phyloP scores from a whole-genome alignment of 2,329 filamentous ascomycete genomes.

The Calonectria montana region DNA sequence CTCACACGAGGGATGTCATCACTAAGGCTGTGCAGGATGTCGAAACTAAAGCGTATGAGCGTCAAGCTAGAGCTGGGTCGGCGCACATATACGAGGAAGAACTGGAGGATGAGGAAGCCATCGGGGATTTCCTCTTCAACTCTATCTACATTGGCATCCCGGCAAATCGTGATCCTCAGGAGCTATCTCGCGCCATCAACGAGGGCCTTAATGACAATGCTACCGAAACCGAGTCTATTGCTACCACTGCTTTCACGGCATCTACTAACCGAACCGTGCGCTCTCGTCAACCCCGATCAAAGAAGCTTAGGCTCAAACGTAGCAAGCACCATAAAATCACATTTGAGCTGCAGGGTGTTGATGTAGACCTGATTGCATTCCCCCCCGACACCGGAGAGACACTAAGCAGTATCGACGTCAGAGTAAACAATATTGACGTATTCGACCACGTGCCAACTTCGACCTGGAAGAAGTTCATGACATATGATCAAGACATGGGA shows the following conservation, averaged over 20 bases:
- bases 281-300: conserved; percentile 58
- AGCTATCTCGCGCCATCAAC: conserved; percentile 87
- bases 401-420: conserved; percentile 86
- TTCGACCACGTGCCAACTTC: conserved; percentile 96
- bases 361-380: conserved; percentile 84
- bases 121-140: conserved; percentile 97
- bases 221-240: conserved; percentile 91
- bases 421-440: conserved; percentile 85
- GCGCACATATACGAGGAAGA: conserved; percentile 73
- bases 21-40: conserved; percentile 89
- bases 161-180: conserved; percentile 83
- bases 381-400: conserved; percentile 82
- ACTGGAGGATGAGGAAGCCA: conserved; percentile 84
- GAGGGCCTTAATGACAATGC: conserved; percentile 85
- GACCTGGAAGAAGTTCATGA: conserved; percentile 98
- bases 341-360: conserved; percentile 89
- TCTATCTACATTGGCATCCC: conserved; percentile 98
- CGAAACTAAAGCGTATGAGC: conserved; percentile 83
- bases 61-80: conserved; percentile 69
- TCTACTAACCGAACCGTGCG: conserved; percentile 63
- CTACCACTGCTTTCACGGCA: conserved; percentile 76
- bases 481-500: conserved; percentile 89
- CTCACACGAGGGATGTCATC: conserved; percentile 85
- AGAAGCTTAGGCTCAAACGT: conserved; percentile 79
- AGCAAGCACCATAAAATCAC: conserved; percentile 96